Base-by-base conservation (phyloP, 176 grass and related monocot genomes). In the Panicum miliaceum region DNA sequence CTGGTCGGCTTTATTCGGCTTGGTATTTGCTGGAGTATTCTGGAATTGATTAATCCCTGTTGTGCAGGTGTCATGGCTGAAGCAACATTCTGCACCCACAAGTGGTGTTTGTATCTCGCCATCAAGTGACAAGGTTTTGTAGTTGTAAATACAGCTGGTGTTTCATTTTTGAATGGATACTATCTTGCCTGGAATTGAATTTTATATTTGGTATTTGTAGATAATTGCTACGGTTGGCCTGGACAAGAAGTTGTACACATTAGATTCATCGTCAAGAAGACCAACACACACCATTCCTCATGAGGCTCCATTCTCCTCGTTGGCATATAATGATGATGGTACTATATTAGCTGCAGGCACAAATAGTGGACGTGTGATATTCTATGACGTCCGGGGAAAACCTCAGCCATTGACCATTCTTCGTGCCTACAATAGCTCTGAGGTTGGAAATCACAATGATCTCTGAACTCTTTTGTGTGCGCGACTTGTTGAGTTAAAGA, bases 81-180 rank as follows among this genome's bases (percentile, higher is more conserved):
- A 99, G 82, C 96, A 96, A 86, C 96, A 99, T 90, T 94, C 96
- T 85, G 96, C 96, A 78, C 96, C 96, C 80, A 92, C 78, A 86
- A 92, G 89, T 85, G 93, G 96, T 84, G 83, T 99, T 84, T 96
- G 93, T 87, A 90, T 99, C 75, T 99, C 93, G 14, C 91, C 96
- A 52, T 99, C 93, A 41, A 96, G 83, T 19, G 96, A 99, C 73
- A 99, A 99, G 96, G 96, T 99, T 41, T 81, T 50, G 64, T 88
- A 81, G 48, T 60, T 52, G 46, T 81, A 83, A 85, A 77, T 79
- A 37, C 37, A 25, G 3, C 41, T 63, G 64, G 25, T 46, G 26
- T 88, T 87, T 72, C 22, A 85, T 77, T 60, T 84, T 51, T 51
- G 25, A 47, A 77, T 89, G 41, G 72, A 48, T 89, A 74, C 43